Base-by-base conservation (phyloP, 2,329 filamentous ascomycete species). In the Trichoderma citrinoviride region DNA sequence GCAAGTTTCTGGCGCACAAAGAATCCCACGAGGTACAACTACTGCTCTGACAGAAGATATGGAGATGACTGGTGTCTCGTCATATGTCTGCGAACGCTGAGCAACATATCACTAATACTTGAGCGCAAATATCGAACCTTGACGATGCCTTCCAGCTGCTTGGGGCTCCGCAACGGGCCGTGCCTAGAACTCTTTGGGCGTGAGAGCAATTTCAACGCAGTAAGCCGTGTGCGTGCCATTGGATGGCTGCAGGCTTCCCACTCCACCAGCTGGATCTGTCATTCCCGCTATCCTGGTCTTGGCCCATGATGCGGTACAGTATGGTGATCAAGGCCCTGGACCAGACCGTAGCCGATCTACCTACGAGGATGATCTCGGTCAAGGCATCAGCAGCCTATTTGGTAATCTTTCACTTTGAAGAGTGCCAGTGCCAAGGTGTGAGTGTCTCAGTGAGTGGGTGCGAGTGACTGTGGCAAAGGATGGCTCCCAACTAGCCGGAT, bases 171-270 rank as follows among this genome's bases (percentile, higher is more conserved):
- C 64, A 62, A 62, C 64, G 64, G 64, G 43, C 64, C 64, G 64
- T 66, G 56, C 64, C 64, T 52, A 61, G 64, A 61, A 65, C 64
- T 56, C 33, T 60, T 60, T 58, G 54, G 63, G 63, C 49, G 61
- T 21, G 47, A 49, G 43, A 64, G 61, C 43, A 64, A 65, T 58
- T 60, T 65, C 55, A 60, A 15, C 40, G 40, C 27, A n/a, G 44
- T n/a, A 15, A 14, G 23, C 33, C 10, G 49, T 21, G n/a, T 27
- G 40, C 7, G 17, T 29, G 43, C 57, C 19, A 65, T 65, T 44
- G 64, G 64, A 25, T 49, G 7, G n/a, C n/a, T 29, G 23, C 37
- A 17, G 25, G 25, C 23, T n/a, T 25, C n/a, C 4, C 27, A 7
- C 49, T 62, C 60, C 60, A 62, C 60, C 25, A 5, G 49, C 46